Evolutionary conservation across 2,329 filamentous ascomycete genomes (phyloP).

Genomic region (Aschersonia sp.): DNA sequence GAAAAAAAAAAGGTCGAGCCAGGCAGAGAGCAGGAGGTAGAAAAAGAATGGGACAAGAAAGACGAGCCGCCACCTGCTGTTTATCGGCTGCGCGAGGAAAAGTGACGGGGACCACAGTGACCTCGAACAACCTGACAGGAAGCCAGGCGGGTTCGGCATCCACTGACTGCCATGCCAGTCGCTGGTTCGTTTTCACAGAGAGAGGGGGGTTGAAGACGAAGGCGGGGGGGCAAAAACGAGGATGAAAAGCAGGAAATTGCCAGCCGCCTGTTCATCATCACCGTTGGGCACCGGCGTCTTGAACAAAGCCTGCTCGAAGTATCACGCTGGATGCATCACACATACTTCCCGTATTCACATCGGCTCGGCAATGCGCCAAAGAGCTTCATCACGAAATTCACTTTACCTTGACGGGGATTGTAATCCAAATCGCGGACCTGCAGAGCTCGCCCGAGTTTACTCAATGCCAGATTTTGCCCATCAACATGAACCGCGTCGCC

Average conservation of each 20-base stretch:
- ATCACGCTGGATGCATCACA: too few relatives aligned
- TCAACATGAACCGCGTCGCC: too few relatives aligned
- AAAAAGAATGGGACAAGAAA: not conserved
- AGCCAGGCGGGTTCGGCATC: not conserved
- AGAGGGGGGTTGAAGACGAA: not conserved
- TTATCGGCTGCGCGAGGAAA: constrained; percentile 12
- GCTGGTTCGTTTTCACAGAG: too few relatives aligned
- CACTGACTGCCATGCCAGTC: not conserved
- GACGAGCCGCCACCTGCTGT: constrained; percentile 11
- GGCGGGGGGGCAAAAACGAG: not conserved
- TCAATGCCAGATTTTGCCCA: too few relatives aligned
- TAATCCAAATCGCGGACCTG: too few relatives aligned
- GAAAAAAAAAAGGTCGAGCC: not conserved
- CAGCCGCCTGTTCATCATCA: not conserved
- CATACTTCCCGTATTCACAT: too few relatives aligned
- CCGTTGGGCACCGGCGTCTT: too few relatives aligned
- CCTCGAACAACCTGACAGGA: not conserved
- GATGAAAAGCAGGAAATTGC: not conserved
- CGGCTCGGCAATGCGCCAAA: too few relatives aligned
- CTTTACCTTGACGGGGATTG: too few relatives aligned
- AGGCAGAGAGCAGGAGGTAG: not conserved
- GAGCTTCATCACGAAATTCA: too few relatives aligned
- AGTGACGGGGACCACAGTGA: not conserved
- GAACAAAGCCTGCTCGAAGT: too few relatives aligned
- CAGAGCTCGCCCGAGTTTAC: too few relatives aligned